Percentiles rank a stretch among this genome's conserved stretches.
phyloP scores from a whole-genome alignment of 352 stramenopile genomes.

The Pythium myriotylum region DNA sequence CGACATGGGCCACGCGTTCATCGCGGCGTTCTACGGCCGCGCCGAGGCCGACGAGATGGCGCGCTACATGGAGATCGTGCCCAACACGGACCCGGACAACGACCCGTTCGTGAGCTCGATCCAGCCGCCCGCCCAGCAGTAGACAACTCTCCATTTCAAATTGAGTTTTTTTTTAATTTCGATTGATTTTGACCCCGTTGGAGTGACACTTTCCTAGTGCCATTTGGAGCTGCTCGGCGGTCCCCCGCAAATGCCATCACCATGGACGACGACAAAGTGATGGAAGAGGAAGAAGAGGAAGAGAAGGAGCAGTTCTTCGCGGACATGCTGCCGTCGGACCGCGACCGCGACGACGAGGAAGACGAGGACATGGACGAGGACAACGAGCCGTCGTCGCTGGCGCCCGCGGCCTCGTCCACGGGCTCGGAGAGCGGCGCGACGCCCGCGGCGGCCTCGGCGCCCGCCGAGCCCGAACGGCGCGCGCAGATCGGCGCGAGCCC shows the following conservation, averaged over 20 bases:
- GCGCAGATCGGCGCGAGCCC: constrained; percentile 66
- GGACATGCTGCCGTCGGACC: constrained; percentile 19
- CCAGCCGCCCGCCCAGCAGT: not conserved
- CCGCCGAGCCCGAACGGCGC: constrained; percentile 50
- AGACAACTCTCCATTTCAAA: no score
- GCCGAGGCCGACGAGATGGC: constrained; percentile 35
- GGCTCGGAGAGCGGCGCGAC: constrained; percentile 19
- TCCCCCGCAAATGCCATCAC: not conserved
- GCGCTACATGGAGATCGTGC: constrained; percentile 43
- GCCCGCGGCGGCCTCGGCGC: constrained; percentile 8
- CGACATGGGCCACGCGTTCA: constrained; percentile 63
- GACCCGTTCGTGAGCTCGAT: constrained; percentile 45
- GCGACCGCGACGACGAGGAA: constrained; percentile 18
- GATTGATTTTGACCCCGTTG: not conserved
- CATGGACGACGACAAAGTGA: constrained; percentile 32
- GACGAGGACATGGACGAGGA: constrained; percentile 21
- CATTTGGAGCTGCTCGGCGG: not conserved
- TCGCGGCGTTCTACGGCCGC: constrained; percentile 33
- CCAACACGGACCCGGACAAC: constrained; percentile 36
- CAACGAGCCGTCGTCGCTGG: constrained; percentile 15
- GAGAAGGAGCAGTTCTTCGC: constrained; percentile 31
- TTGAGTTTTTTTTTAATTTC: no score
- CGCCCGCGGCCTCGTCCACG: constrained; percentile 17
- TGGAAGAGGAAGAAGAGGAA: constrained; percentile 29
- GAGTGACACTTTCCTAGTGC: constrained; percentile 1